A percentile compares a stretch with the other conserved stretches of the same genome.
Evolutionary conservation across 139 green algal genomes (phyloP).

Genomic region (Gonium pectorale): DNA sequence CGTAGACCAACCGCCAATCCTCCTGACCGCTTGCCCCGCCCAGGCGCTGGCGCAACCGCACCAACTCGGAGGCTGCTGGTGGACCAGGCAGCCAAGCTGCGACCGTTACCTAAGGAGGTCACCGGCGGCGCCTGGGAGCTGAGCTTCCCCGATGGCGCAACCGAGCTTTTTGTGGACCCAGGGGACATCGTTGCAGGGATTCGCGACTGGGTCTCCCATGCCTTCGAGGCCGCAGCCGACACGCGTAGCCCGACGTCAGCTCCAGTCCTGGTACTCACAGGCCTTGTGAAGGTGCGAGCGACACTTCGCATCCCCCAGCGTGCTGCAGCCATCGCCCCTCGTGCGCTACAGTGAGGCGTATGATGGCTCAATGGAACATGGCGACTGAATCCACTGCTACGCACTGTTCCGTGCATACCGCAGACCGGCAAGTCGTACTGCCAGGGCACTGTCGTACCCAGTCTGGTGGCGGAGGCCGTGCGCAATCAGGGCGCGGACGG

Average conservation of each 20-base stretch:
- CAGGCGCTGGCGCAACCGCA: too few species aligned
- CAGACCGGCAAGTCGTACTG: conserved; percentile 32
- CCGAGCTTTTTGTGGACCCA: background rate
- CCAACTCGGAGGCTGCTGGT: conserved; percentile 3
- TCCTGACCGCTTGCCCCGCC: too few species aligned
- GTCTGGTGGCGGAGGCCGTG: conserved; percentile 20
- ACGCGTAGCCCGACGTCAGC: background rate
- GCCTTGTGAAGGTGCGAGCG: conserved; percentile 25
- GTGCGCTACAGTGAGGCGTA: too few species aligned
- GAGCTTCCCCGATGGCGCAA: background rate
- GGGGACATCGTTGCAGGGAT: background rate
- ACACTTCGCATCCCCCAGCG: background rate
- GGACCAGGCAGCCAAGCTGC: background rate
- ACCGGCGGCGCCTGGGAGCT: conserved; percentile 14
- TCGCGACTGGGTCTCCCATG: background rate
- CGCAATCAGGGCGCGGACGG: background rate
- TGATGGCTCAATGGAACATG: too few species aligned
- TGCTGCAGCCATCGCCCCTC: too few species aligned
- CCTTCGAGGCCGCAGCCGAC: background rate
- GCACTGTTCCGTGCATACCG: background rate
- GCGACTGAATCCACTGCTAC: too few species aligned
- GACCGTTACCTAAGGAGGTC: background rate
- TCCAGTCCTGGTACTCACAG: background rate
- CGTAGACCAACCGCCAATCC: too few species aligned
- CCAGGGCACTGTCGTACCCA: conserved; percentile 14